Evolutionary conservation across 352 stramenopile species (phyloP).

Genomic region (Globisporangium echinulatum): DNA sequence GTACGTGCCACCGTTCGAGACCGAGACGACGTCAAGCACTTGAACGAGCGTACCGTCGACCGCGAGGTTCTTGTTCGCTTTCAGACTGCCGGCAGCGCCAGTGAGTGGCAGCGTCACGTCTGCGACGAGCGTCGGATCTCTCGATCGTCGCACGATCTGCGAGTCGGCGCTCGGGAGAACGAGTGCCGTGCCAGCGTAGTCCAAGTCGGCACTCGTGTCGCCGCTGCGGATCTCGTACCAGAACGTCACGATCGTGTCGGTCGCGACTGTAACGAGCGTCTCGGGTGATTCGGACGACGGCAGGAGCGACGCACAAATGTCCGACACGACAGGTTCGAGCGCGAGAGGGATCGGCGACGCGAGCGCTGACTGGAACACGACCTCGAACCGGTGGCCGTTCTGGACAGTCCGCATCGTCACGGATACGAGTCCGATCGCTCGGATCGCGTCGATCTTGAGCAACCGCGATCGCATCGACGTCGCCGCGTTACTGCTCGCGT

Average conservation of each 20-base stretch:
- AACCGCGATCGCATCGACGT: slow-evolving; percentile 45
- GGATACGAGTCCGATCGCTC: slow-evolving; percentile 44
- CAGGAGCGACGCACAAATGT: slow-evolving; percentile 49
- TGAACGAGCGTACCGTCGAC: slow-evolving; percentile 39
- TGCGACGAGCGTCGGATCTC: slow-evolving; percentile 24
- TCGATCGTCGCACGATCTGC: slow-evolving; percentile 27
- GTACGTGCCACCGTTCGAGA: slow-evolving; percentile 45
- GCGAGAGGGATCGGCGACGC: slow-evolving; percentile 33
- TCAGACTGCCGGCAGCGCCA: slow-evolving; percentile 20
- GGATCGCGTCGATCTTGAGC: slow-evolving; percentile 32
- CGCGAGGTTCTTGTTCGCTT: slow-evolving; percentile 23
- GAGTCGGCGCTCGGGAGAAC: slow-evolving; percentile 15
- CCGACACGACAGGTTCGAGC: slow-evolving; percentile 29
- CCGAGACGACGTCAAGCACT: slow-evolving; percentile 38
- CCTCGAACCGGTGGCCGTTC: slow-evolving; percentile 50
- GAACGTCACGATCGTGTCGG: slow-evolving; percentile 42
- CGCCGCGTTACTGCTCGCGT: slow-evolving; percentile 25
- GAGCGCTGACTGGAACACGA: slow-evolving; percentile 46
- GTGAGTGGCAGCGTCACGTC: slow-evolving; percentile 25
- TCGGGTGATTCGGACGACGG: slow-evolving; percentile 31
- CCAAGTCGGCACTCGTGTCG: slow-evolving; percentile 23
- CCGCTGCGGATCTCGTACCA: slow-evolving; percentile 41
- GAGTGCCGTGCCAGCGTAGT: slow-evolving; percentile 22
- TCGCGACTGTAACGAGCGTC: slow-evolving; percentile 27
- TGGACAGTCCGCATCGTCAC: slow-evolving; percentile 34